Conservation (phyloP, 805 yeast genomes). For the Candida dajiaensis region DNA sequence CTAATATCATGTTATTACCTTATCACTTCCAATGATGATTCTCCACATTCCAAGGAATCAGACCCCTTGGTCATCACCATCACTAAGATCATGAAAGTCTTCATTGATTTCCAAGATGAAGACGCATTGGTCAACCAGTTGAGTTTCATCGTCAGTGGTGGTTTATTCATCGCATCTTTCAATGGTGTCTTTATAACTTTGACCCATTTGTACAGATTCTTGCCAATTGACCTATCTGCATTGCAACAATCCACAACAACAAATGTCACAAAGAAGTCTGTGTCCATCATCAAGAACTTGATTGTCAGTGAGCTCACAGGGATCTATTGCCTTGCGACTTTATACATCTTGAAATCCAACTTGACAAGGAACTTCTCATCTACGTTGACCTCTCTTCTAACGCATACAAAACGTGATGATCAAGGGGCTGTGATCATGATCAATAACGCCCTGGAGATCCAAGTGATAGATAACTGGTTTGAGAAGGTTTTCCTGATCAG, state of each 20-base stretch:
- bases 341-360: constrained; percentile 33
- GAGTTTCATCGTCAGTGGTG: constrained; percentile 48
- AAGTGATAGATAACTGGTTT: constrained; percentile 34
- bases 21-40: constrained; percentile 5
- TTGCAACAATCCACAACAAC: constrained; percentile 8
- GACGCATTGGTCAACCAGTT: constrained; percentile 32
- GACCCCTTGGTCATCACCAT: constrained; percentile 36
- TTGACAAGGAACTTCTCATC: constrained; percentile 28
- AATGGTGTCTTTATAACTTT: constrained; percentile 60
- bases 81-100: constrained; percentile 27
- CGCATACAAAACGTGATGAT: constrained; percentile 13
- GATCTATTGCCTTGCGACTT: constrained; percentile 33
- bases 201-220: constrained; percentile 39
- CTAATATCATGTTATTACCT: constrained; percentile 21
- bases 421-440: constrained; percentile 6
- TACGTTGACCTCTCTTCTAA: constrained; percentile 26
- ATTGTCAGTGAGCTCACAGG: constrained; percentile 34
- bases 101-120: constrained; percentile 29
- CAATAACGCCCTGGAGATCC: constrained; percentile 13
- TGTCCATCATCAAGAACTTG: constrained; percentile 34
- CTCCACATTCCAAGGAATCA: constrained; percentile 12
- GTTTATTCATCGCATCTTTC: constrained; percentile 55
- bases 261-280: constrained; percentile 15
- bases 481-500: constrained; percentile 31
- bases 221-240: constrained; percentile 30